Conservation (phyloP, 768 basidiomycete species). For the Rhizopogon roseolus region DNA sequence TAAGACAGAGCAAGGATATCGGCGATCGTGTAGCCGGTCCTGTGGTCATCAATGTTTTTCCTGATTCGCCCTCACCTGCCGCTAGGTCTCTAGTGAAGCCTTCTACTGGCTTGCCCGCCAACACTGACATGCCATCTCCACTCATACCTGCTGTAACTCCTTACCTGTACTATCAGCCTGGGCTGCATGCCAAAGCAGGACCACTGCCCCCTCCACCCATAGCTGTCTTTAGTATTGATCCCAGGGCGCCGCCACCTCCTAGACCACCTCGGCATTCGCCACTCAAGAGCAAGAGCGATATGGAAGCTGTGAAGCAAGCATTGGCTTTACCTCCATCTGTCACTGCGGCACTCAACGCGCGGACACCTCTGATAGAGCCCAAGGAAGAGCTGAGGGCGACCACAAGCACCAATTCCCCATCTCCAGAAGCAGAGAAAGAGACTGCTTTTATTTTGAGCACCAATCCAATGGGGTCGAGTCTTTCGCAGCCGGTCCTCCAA, state of each 20-base stretch:
- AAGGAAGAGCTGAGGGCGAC: background rate
- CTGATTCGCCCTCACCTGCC: constrained; percentile 23
- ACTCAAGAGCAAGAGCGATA: constrained; percentile 40
- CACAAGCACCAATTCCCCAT: background rate
- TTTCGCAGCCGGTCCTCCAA: background rate
- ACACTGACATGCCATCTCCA: constrained; percentile 18
- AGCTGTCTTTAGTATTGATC: constrained; percentile 44
- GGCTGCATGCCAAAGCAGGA: constrained; percentile 65
- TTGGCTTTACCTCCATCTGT: constrained; percentile 57
- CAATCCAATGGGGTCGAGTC: background rate
- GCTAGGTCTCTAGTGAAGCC: background rate
- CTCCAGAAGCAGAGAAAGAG: background rate
- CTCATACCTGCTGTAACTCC: constrained; percentile 24
- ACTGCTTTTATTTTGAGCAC: background rate
- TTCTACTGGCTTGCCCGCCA: constrained; percentile 16
- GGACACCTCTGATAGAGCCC: background rate
- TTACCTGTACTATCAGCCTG: constrained; percentile 62
- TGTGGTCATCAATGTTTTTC: constrained; percentile 47
- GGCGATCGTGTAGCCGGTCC: constrained; percentile 58
- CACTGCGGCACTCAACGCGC: constrained; percentile 31
- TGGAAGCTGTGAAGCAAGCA: constrained; percentile 55
- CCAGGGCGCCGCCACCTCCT: constrained; percentile 47
- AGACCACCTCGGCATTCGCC: constrained; percentile 63
- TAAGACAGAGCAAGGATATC: constrained; percentile 59
- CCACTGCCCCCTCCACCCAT: constrained; percentile 70